Base-by-base conservation (phyloP, 2,329 filamentous ascomycete genomes). In the Clarireedia hainanense region DNA sequence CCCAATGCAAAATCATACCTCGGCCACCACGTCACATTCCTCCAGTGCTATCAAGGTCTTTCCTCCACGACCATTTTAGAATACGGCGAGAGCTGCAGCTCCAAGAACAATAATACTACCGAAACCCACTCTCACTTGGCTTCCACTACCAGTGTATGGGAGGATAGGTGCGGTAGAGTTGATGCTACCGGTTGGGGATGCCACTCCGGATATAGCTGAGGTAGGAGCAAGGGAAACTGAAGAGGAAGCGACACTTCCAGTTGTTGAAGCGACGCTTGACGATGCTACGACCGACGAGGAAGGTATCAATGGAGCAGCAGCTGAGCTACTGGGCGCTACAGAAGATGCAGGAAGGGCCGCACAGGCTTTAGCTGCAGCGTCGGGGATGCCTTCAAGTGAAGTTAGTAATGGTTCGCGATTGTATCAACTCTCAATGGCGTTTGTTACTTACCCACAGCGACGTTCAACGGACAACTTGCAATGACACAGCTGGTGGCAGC, bases 401-500 rank as follows among this genome's bases (percentile, higher is more conserved):
- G 46, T 55, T 12, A 55, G 52, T 23, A 12, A 14, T 46, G 3
- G 42, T 5, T 42, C 12, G 17, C 12, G 17, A 46, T 36, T 6
- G 12, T 12, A 7, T 50, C 2, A 26, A n/a, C 12, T 50, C 15
- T 6, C 26, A 4, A 14, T 4, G 12, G 39, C 26, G 20, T n/a
- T 4, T 36, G 17, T 15, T 43, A 56, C 48, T 52, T 20, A 56
- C 54, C 39, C 15, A 56, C 9, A 23, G 54, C 54, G 6, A 52
- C 48, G 23, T 40, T 43, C 5, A 56, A 7, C 6, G 40, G 48
- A 17, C 54, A 56, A 6, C 7, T 15, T 1, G 10, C 15, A 27
- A 56, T 40, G 39, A 56, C 54, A 46, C 54, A 56, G 12, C 5
- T 47, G 39, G 47, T 52, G 52, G 54, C 54, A 39, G 40, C 54